Evolutionary conservation across 495 filamentous ascomycete species (phyloP).

Genomic region (Tricharina praecox): DNA sequence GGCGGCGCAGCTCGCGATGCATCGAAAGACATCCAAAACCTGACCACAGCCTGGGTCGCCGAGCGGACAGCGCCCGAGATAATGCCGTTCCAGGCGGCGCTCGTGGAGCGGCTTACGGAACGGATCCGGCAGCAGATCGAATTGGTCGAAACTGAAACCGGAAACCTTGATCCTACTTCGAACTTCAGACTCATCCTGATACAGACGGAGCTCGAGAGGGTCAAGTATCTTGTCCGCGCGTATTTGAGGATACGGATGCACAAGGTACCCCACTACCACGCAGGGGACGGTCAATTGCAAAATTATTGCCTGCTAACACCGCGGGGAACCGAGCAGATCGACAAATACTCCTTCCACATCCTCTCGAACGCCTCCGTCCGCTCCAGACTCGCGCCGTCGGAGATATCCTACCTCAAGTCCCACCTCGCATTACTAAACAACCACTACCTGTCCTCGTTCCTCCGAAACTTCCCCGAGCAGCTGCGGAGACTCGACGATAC

Average conservation of each 20-base stretch:
- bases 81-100: slow-evolving; percentile 43
- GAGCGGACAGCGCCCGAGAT: slow-evolving; percentile 81
- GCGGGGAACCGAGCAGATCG: slow-evolving; percentile 35
- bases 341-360: slow-evolving; percentile 49
- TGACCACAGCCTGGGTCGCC: slow-evolving; percentile 83
- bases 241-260: slow-evolving; percentile 68
- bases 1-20: neutral
- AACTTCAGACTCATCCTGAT: slow-evolving; percentile 88
- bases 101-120: slow-evolving; percentile 64
- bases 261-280: slow-evolving; percentile 36
- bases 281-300: neutral
- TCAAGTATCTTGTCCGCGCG: slow-evolving; percentile 77
- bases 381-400: slow-evolving; percentile 47
- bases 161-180: slow-evolving; percentile 63
- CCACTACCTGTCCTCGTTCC: slow-evolving; percentile 69
- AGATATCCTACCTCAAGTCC: slow-evolving; percentile 58
- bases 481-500: slow-evolving; percentile 78
- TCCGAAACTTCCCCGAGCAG: slow-evolving; percentile 56
- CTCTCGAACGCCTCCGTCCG: slow-evolving; percentile 34
- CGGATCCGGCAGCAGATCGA: slow-evolving; percentile 44
- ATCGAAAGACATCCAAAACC: slow-evolving; percentile 64
- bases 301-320: neutral
- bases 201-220: slow-evolving; percentile 88
- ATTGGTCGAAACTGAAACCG: slow-evolving; percentile 59
- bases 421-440: slow-evolving; percentile 66